Base-by-base conservation (phyloP, 352 stramenopile species). In the Aphanomyces euteiches region DNA sequence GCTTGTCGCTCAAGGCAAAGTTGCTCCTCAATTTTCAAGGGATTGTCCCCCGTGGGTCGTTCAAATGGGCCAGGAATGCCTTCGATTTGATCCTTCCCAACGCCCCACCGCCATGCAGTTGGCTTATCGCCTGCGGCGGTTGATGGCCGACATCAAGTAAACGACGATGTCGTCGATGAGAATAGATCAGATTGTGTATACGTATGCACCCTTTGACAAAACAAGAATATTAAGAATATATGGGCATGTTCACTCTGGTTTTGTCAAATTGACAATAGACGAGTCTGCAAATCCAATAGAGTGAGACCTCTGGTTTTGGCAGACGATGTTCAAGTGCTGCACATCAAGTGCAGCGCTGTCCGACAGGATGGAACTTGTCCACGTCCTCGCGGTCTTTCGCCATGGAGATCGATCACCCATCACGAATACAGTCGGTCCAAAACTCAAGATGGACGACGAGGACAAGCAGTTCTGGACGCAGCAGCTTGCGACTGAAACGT, bases 391-490 rank as follows among this genome's bases (percentile, higher is more conserved):
- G 21, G 53, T 70, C 3, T 56, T 61, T 21, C 64, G 64, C 47
- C 64, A 70, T 53, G 64, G 64, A n/a, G 64, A 70, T 36, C 64
- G 64, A 19, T 63, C 64, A 34, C 64, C 64, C 39, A 70, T 70
- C 40, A 48, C 64, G 28, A 19, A n/a, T 10, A 19, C 21, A 15
- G 73, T 90, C 7, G 81, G 79, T 68, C 7, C 66, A 12, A 78
- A 79, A 6, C 56, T 92, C 60, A 6, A 37, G 19, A 87, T 92
- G 75, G 72, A 72, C 21, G 69, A 69, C 48, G 37, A 50, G 1
- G 82, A 92, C 66, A 81, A 71, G 57, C 65, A 85, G 67, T 89
- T 89, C 59, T 92, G 85, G 85, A 74, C 88, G 64, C 78, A 77
- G 17, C 75, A 75, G 0, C 71, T 92, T 12, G 74, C 80, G 0